Conservation (phyloP, 805 yeast species). For the Yamadazyma paraphyllophila region DNA sequence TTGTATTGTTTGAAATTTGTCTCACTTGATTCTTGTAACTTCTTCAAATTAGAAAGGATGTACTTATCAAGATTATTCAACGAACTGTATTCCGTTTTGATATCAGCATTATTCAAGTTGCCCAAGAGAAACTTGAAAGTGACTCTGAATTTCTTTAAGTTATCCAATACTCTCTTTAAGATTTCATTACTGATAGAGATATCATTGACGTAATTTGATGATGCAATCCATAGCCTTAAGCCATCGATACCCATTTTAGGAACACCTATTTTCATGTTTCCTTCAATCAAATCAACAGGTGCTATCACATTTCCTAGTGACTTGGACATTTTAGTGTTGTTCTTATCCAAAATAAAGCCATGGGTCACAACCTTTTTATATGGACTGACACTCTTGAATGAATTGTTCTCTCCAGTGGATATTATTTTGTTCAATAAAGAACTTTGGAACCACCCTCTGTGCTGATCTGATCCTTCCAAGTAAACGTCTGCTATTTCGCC, state of each 20-base stretch:
- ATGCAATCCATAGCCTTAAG: slow-evolving; percentile 85
- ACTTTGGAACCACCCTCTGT: slow-evolving; percentile 98
- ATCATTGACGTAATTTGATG: slow-evolving; percentile 81
- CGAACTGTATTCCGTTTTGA: slow-evolving; percentile 22
- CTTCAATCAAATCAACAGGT: slow-evolving; percentile 68
- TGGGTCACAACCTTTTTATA: slow-evolving; percentile 80
- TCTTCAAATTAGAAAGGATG: slow-evolving; percentile 53
- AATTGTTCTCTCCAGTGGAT: slow-evolving; percentile 45
- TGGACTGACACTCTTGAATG: slow-evolving; percentile 48
- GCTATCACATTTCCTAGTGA: slow-evolving; percentile 79
- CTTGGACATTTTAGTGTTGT: slow-evolving; percentile 90
- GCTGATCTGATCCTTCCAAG: slow-evolving; percentile 97
- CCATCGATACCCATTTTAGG: slow-evolving; percentile 89
- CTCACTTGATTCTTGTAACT: slow-evolving; percentile 42
- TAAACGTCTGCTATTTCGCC: slow-evolving; percentile 68
- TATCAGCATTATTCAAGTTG: slow-evolving; percentile 46
- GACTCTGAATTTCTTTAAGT: slow-evolving; percentile 75
- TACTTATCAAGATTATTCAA: slow-evolving; percentile 55
- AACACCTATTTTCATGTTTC: slow-evolving; percentile 42
- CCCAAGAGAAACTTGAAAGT: slow-evolving; percentile 83
- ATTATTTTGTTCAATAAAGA: slow-evolving; percentile 75
- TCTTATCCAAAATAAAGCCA: slow-evolving; percentile 87
- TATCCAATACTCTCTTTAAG: slow-evolving; percentile 72
- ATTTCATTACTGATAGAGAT: slow-evolving; percentile 71
- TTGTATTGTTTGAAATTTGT: slow-evolving; percentile 55